Base-by-base conservation (phyloP, 257 asterid species). In the Echium plantagineum region DNA sequence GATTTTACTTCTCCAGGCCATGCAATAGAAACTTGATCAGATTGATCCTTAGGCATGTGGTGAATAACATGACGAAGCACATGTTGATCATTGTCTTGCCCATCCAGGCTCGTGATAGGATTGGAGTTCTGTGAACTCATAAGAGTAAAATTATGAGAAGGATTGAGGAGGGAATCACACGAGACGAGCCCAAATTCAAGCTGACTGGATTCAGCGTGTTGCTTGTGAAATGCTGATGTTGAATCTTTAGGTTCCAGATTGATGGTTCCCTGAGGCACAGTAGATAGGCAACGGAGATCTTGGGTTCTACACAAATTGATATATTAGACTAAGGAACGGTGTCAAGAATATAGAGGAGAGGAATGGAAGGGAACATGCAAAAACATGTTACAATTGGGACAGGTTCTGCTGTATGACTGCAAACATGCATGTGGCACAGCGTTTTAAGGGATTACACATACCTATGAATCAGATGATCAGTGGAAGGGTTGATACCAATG, bases 1-100 rank as follows among this genome's bases (percentile, higher is more conserved):
- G 93, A 72, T 70, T 78, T 81, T 15, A 79, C 79, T 63, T 87
- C 80, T 49, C 77, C 85, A 0, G 81, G 74, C 94, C 95, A 86
- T 5, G 85, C 54, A 62, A 31, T 70, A 2, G 90, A 57, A 57
- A 68, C 61, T 3, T 77, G 72, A 22, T 65, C 58, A 0, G 88
- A 72, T 52, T 81, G 83, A 49, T 79, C 82, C 71, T 81, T 81
- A 0, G 89, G 80, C 84, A 90, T 78, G 56, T 84, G 83, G 20
- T 85, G 84, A 1, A 77, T 81, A 52, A 86, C 85, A 66, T 77
- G 94, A 68, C 70, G 88, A 54, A 81, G 78, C 0, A 77, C 78
- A 63, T 75, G 78, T 7, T 64, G 83, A 46, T 74, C 71, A 3
- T 64, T 51, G 57, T 76, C 89, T 59, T 81, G 82, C 63, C 65